Evolutionary conservation across 805 yeast species (phyloP), one percentile per base, ranked within the genome.

Genomic region (Wickerhamomyces sydowiorum): DNA sequence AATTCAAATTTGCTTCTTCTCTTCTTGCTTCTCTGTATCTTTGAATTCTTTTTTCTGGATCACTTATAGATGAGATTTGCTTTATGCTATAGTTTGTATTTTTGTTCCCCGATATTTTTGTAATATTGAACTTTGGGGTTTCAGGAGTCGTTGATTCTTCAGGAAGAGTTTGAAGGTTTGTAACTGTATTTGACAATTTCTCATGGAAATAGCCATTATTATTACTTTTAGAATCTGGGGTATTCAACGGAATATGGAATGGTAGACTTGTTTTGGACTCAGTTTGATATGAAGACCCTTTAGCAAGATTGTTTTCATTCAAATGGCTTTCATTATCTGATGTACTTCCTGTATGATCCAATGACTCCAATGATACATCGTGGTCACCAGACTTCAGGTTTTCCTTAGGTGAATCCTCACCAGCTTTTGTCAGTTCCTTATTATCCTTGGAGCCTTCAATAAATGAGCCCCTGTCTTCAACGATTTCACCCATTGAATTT

Each of bases 1-100:
- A 69, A 39, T 80, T 80, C 47, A 67, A 70, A 7, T 62, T 65
- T 1, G 57, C 43, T 41, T 72, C 76, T 43, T 65, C 70, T 19
- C 45, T 56, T 46, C 72, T 64, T 17, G 71, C 78, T 13, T 62
- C 70, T 46, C 61, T 64, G 47, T 69, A 68, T 34, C 64, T 68
- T 42, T 46, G 57, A 27, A 66, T 68, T 46, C 73, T 70, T 53
- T 62, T 71, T 30, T 55, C 60, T 2, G 75, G 64, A 45, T 69
- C 72, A 4, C 69, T 66, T 28, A 61, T 52, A 21, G 61, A 52
- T 60, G 64, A 61, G 36, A 67, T 71, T 42, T 56, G 60, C 40
- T 65, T 69, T 70, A 76, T 66, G 47, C 67, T 66, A 37, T 57
- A 54, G 15, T 38, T 22, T 18, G 49, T 36, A 6, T 37, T 25